Evolutionary conservation across 805 yeast species (phyloP).

Genomic region (Candida morakotiae): DNA sequence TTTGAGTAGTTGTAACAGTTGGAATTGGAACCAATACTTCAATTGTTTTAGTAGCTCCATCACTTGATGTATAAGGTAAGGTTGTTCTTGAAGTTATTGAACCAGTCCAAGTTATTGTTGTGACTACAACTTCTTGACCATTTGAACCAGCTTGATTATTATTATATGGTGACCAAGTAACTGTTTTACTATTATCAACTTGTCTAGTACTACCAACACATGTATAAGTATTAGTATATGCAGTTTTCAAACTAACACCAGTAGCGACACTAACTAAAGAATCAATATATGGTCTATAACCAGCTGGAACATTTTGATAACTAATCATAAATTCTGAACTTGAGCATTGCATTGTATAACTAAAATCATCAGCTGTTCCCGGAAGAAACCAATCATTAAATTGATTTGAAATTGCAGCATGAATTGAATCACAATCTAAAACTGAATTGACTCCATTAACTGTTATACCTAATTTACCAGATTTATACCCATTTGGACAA

Average conservation of each 20-base stretch:
- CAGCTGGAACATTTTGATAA: conserved; percentile 23
- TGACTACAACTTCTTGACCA: conserved; percentile 3
- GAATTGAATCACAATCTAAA: conserved; percentile 19
- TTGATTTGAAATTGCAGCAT: conserved; percentile 16
- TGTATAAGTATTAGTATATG: conserved; percentile 5
- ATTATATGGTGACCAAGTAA: neutral
- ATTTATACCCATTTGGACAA: conserved; percentile 18
- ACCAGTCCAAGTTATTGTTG: conserved; percentile 2
- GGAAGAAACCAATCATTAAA: conserved; percentile 21
- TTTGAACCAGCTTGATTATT: conserved; percentile 1
- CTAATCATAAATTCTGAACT: conserved; percentile 7
- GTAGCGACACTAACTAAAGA: conserved; percentile 4
- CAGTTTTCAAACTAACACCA: neutral
- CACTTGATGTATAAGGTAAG: conserved; percentile 11
- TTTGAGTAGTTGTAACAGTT: conserved; percentile 13
- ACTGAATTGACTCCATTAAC: conserved; percentile 6
- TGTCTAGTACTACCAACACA: neutral
- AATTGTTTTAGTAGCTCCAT: conserved; percentile 17
- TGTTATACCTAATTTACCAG: conserved; percentile 20
- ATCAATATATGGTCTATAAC: conserved; percentile 22
- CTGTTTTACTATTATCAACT: neutral
- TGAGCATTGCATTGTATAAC: conserved; percentile 14
- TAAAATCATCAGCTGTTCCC: conserved; percentile 4
- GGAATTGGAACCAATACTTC: conserved; percentile 17
- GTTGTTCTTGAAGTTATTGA: conserved; percentile 16